A percentile compares a stretch with the other conserved stretches of the same genome.
Conservation (phyloP, 257 asterid genomes). For the Oldenlandia corymbosa region DNA sequence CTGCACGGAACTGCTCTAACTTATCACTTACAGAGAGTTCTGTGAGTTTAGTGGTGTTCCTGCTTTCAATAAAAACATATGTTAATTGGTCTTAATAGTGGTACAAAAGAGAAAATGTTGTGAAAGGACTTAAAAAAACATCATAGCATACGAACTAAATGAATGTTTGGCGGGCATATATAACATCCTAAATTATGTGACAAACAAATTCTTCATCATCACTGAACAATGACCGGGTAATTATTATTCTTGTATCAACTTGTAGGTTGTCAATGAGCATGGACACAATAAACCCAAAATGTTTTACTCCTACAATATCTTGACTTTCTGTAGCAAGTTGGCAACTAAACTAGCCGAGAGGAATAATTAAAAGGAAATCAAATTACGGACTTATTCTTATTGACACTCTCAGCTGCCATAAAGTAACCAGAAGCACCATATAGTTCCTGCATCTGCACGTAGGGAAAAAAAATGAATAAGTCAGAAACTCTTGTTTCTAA, state of each 20-base stretch:
- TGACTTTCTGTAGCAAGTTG: background rate
- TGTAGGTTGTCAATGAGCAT: background rate
- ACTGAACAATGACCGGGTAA: background rate
- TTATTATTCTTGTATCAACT: background rate
- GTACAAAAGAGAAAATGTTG: background rate
- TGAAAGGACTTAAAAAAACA: background rate
- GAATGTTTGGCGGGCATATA: no score
- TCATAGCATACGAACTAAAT: background rate
- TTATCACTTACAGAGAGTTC: slow-evolving; percentile 92
- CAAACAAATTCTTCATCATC: background rate
- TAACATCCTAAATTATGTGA: background rate
- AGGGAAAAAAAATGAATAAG: slow-evolving; percentile 18
- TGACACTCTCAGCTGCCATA: slow-evolving; percentile 35
- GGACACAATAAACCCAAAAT: background rate
- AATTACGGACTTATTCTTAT: slow-evolving; percentile 45
- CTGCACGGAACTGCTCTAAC: slow-evolving; percentile 91
- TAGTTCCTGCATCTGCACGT: slow-evolving; percentile 68
- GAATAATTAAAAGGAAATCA: background rate
- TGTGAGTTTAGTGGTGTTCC: slow-evolving; percentile 51
- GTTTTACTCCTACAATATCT: no score
- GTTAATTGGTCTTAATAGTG: no score
- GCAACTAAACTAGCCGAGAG: background rate
- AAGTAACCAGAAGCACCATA: slow-evolving; percentile 97
- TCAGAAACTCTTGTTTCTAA: no score
- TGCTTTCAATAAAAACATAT: slow-evolving; percentile 28